A percentile compares a stretch with the other conserved stretches of the same genome.
phyloP scores from a whole-genome alignment of 2,329 filamentous ascomycete genomes.

The Fusarium sp. region DNA sequence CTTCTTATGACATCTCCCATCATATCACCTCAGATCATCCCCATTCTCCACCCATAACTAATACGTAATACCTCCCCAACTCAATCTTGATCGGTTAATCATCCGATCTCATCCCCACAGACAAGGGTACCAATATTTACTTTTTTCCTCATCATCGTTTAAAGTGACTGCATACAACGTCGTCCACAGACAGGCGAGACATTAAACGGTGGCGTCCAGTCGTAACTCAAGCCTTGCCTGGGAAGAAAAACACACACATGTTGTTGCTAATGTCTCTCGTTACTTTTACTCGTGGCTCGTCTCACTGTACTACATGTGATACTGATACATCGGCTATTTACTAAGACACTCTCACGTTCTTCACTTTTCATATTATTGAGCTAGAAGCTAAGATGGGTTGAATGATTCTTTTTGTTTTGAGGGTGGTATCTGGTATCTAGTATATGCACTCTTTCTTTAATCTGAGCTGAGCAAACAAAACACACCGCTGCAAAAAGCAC shows the following conservation, averaged over 20 bases:
- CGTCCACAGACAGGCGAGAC: conserved; percentile 32
- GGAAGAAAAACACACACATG: background rate
- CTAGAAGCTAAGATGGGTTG: background rate
- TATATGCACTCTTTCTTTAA: conserved; percentile 24
- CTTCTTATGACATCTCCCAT: background rate
- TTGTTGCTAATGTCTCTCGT: conserved; percentile 19
- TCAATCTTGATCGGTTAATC: conserved; percentile 1
- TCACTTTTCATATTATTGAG: background rate
- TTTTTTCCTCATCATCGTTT: background rate
- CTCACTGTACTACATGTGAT: conserved; percentile 12
- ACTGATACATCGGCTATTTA: conserved; percentile 16
- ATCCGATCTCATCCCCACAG: conserved; percentile 7
- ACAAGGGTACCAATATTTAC: background rate
- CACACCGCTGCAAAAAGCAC: conserved; percentile 8
- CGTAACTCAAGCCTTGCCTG: conserved; percentile 27
- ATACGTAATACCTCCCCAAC: background rate
- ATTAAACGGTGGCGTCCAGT: conserved; percentile 36
- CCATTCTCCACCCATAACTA: background rate
- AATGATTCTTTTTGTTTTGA: background rate
- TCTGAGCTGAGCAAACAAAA: conserved; percentile 15
- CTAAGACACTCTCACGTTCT: conserved; percentile 1
- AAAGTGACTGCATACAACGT: conserved; percentile 15
- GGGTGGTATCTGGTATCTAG: conserved; percentile 27
- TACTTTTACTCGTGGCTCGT: conserved; percentile 33
- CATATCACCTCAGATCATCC: background rate